A percentile compares a stretch with the other conserved stretches of the same genome.
phyloP scores from a whole-genome alignment of 1,139 yeast genomes.

The Pichia sp. region DNA sequence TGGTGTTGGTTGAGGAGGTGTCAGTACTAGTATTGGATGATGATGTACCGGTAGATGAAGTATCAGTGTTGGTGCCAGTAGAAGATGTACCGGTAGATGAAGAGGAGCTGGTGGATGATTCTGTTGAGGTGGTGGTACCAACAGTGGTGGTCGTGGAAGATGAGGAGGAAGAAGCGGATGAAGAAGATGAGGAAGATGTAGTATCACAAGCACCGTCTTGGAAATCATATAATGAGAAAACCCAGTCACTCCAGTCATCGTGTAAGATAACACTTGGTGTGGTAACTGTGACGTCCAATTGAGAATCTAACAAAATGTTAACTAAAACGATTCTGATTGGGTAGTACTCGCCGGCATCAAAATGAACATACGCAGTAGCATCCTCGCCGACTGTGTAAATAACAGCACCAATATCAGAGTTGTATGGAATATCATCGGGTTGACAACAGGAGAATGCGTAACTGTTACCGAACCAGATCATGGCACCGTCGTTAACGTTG shows the following conservation, averaged over 20 bases:
- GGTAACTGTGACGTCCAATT: conserved; percentile 6
- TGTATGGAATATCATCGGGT: conserved; percentile 8
- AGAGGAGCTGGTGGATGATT: no score
- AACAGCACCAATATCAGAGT: background rate
- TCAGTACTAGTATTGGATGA: no score
- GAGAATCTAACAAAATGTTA: conserved; percentile 3
- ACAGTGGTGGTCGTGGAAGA: no score
- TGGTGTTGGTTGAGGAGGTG: no score
- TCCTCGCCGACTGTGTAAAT: conserved; percentile 3
- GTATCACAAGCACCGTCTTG: conserved; percentile 1
- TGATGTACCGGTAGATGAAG: no score
- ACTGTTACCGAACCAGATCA: conserved; percentile 23
- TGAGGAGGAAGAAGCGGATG: background rate
- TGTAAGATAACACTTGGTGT: conserved; percentile 9
- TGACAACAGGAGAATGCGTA: conserved; percentile 26
- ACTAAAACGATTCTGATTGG: conserved; percentile 22
- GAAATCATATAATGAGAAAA: conserved; percentile 6
- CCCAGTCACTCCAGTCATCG: conserved; percentile 11
- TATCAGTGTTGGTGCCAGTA: no score
- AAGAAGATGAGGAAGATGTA: background rate
- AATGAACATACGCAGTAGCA: conserved; percentile 11
- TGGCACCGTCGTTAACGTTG: conserved; percentile 24
- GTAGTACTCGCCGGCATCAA: conserved; percentile 17
- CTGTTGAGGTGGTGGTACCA: no score
- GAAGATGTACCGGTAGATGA: no score